Percentiles rank a stretch among this genome's conserved stretches.
Evolutionary conservation across 257 asterid species (phyloP).

Genomic region (Scutellaria minor): DNA sequence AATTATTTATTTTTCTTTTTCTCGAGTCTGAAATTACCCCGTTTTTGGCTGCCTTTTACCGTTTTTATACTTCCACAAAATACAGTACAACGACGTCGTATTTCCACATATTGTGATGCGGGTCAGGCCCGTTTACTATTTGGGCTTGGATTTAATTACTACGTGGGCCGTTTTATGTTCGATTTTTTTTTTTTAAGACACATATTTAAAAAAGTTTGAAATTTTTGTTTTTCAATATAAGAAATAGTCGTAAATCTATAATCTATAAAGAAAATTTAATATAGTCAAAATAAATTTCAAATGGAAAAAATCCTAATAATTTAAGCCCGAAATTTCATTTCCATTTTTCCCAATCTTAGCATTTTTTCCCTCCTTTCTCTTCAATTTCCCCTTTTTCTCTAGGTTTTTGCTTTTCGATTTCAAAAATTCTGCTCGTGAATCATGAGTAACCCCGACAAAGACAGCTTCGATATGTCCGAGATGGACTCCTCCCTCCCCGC

Average conservation of each 20-base stretch:
- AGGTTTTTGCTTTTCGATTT: constrained; percentile 31
- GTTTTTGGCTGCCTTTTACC: neutral
- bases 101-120: neutral
- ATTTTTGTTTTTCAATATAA: too few species aligned
- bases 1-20: neutral
- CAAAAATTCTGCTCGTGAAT: neutral
- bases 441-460: constrained; percentile 58
- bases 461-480: constrained; percentile 56
- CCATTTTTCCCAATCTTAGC: constrained; percentile 10
- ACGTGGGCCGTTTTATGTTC: neutral
- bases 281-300: too few species aligned
- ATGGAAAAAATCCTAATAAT: neutral
- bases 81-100: neutral
- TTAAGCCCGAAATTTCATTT: neutral
- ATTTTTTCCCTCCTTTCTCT: constrained; percentile 38
- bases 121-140: neutral
- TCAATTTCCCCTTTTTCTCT: constrained; percentile 22
- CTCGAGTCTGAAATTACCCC: neutral
- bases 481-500: constrained; percentile 77
- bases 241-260: too few species aligned
- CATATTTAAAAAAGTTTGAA: too few species aligned
- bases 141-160: neutral
- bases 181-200: too few species aligned
- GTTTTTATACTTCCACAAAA: neutral
- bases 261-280: too few species aligned